Conservation (phyloP, 1,284 basidiomycete genomes). For the Papiliotrema terrestris region DNA sequence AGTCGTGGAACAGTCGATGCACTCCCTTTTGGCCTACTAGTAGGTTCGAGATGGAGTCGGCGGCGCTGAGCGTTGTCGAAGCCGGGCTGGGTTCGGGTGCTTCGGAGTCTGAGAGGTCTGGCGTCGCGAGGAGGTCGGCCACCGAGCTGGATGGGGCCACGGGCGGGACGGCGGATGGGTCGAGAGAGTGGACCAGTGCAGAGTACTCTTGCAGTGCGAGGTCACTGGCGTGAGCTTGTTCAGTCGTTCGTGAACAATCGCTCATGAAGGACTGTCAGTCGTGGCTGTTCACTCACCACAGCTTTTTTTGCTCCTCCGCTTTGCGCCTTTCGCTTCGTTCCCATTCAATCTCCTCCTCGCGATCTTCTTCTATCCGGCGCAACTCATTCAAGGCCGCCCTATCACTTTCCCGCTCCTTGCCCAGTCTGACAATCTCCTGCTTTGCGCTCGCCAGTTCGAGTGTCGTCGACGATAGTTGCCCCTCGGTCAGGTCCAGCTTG, state of each 20-base stretch:
- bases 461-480: slow-evolving; percentile 20
- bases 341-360: slow-evolving; percentile 54
- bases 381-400: slow-evolving; percentile 32
- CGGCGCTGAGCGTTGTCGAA: slow-evolving; percentile 10
- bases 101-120: slow-evolving; percentile 6
- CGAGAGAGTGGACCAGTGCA: slow-evolving; percentile 35
- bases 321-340: slow-evolving; percentile 39
- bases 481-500: slow-evolving; percentile 46
- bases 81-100: slow-evolving; percentile 2
- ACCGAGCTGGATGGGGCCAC: slow-evolving; percentile 17
- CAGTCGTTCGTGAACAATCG: not conserved
- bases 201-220: slow-evolving; percentile 44
- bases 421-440: slow-evolving; percentile 58
- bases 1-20: slow-evolving; percentile 44
- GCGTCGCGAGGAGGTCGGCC: slow-evolving; percentile 18
- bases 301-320: slow-evolving; percentile 44
- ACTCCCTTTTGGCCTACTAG: slow-evolving; percentile 46
- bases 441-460: slow-evolving; percentile 51
- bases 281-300: slow-evolving; percentile 27
- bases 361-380: slow-evolving; percentile 56
- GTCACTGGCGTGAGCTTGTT: slow-evolving; percentile 26
- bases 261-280: no score
- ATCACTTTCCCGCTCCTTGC: slow-evolving; percentile 56
- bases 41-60: slow-evolving; percentile 44
- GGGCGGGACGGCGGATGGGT: slow-evolving; percentile 38